Evolutionary conservation across 805 yeast genomes (phyloP).

Genomic region (Saccharomyces jurei): DNA sequence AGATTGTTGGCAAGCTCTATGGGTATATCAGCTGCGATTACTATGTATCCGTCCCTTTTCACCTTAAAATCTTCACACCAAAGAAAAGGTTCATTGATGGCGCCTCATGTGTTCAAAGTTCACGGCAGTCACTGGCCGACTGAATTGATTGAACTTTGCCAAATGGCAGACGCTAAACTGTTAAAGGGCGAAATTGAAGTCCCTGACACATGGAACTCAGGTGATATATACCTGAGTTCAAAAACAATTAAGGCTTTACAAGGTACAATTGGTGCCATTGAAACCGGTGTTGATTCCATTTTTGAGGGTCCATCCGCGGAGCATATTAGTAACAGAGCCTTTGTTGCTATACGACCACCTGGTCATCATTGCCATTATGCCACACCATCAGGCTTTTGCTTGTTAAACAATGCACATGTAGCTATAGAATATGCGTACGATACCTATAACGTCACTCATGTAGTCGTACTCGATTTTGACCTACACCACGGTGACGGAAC

Average conservation of each 20-base stretch:
- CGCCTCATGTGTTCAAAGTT: slow-evolving; percentile 56
- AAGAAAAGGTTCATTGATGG: slow-evolving; percentile 40
- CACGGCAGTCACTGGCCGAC: slow-evolving; percentile 74
- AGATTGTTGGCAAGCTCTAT: slow-evolving; percentile 66
- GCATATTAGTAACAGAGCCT: slow-evolving; percentile 39
- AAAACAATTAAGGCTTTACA: slow-evolving; percentile 61
- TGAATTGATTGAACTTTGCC: slow-evolving; percentile 48
- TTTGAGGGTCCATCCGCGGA: slow-evolving; percentile 32
- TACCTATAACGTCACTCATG: slow-evolving; percentile 61
- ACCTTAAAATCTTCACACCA: slow-evolving; percentile 35
- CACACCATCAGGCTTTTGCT: slow-evolving; percentile 78
- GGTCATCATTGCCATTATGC: slow-evolving; percentile 84
- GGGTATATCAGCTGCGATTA: slow-evolving; percentile 68
- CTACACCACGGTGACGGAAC: slow-evolving; percentile 87
- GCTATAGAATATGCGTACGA: slow-evolving; percentile 69
- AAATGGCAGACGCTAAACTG: slow-evolving; percentile 48
- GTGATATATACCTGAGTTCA: slow-evolving; percentile 68
- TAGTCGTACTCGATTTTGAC: slow-evolving; percentile 74
- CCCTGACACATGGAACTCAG: slow-evolving; percentile 74
- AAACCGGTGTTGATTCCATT: slow-evolving; percentile 55
- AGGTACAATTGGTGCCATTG: slow-evolving; percentile 72
- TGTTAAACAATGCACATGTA: slow-evolving; percentile 73
- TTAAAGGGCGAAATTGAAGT: slow-evolving; percentile 54
- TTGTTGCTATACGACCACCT: slow-evolving; percentile 70
- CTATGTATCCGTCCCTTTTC: slow-evolving; percentile 57